Evolutionary conservation across 2,329 filamentous ascomycete species (phyloP).

Genomic region (Epichloe uncinata): DNA sequence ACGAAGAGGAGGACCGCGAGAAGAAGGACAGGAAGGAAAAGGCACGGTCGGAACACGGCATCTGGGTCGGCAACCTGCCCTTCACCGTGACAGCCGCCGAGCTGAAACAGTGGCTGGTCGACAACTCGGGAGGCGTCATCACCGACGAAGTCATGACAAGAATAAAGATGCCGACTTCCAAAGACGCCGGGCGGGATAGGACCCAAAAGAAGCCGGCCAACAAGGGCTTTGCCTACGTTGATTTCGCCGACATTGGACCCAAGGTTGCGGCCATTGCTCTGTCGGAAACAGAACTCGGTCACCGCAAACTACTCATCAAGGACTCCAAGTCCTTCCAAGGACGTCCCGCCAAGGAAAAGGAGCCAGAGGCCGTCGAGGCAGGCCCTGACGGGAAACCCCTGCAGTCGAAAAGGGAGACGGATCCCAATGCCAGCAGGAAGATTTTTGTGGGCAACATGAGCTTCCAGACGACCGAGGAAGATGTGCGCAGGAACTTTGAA

Average conservation of each 20-base stretch:
- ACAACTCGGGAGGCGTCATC: slow-evolving; percentile 53
- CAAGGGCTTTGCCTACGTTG: slow-evolving; percentile 92
- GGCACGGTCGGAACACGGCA: slow-evolving; percentile 62
- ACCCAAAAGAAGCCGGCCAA: slow-evolving; percentile 38
- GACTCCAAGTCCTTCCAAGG: slow-evolving; percentile 82
- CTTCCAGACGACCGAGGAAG: slow-evolving; percentile 70
- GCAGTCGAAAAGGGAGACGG: slow-evolving; percentile 17
- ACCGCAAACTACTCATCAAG: slow-evolving; percentile 83
- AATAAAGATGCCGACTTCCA: slow-evolving; percentile 61
- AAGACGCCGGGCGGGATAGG: slow-evolving; percentile 28
- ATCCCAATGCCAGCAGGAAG: slow-evolving; percentile 56
- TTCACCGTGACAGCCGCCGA: slow-evolving; percentile 65
- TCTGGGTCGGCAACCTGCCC: slow-evolving; percentile 95
- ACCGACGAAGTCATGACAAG: slow-evolving; percentile 64
- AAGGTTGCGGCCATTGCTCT: slow-evolving; percentile 69
- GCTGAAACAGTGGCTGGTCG: slow-evolving; percentile 67
- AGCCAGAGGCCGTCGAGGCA: slow-evolving; percentile 16
- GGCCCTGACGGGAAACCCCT: slow-evolving; percentile 19
- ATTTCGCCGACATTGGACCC: slow-evolving; percentile 61
- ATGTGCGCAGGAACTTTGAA: slow-evolving; percentile 65
- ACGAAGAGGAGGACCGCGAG: slow-evolving; percentile 22
- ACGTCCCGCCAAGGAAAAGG: slow-evolving; percentile 55
- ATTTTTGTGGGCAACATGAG: slow-evolving; percentile 86
- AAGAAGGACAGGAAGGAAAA: slow-evolving; percentile 31
- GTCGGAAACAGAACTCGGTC: slow-evolving; percentile 68